Conservation (phyloP, 352 stramenopile genomes). For the Phytophthora hibernalis region DNA sequence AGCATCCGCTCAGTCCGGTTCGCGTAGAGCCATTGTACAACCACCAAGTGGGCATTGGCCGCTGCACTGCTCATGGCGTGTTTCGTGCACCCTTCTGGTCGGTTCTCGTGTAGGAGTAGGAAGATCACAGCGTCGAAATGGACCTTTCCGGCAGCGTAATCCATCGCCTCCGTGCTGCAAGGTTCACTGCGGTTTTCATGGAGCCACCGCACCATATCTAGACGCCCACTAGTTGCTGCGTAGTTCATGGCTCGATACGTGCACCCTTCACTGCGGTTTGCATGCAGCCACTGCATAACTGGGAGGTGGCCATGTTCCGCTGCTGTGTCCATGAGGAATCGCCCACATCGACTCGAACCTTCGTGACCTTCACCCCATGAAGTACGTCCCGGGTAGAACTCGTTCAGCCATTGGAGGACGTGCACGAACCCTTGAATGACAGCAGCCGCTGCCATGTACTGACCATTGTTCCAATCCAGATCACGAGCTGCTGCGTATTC, state of each 20-base stretch:
- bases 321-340: slow-evolving; percentile 27
- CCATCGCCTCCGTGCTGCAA: slow-evolving; percentile 24
- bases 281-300: slow-evolving; percentile 28
- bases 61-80: slow-evolving; percentile 22
- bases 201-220: slow-evolving; percentile 20
- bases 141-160: slow-evolving; percentile 25
- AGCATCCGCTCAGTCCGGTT: slow-evolving; percentile 20
- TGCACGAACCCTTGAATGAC: slow-evolving; percentile 26
- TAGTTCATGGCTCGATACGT: slow-evolving; percentile 26
- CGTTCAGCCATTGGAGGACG: slow-evolving; percentile 21
- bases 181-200: slow-evolving; percentile 19
- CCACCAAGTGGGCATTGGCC: slow-evolving; percentile 23
- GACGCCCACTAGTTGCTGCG: slow-evolving; percentile 23
- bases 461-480: slow-evolving; percentile 17
- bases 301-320: slow-evolving; percentile 19
- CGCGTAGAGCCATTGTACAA: slow-evolving; percentile 24
- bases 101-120: slow-evolving; percentile 25
- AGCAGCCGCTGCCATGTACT: slow-evolving; percentile 25
- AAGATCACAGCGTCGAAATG: slow-evolving; percentile 21
- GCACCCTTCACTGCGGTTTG: slow-evolving; percentile 22
- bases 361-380: slow-evolving; percentile 21
- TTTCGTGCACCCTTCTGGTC: slow-evolving; percentile 22
- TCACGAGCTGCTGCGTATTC: slow-evolving; percentile 23
- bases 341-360: slow-evolving; percentile 24
- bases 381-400: slow-evolving; percentile 24